Conservation (phyloP, 148 eudicot species). For the Vaccinium myrtillus region DNA sequence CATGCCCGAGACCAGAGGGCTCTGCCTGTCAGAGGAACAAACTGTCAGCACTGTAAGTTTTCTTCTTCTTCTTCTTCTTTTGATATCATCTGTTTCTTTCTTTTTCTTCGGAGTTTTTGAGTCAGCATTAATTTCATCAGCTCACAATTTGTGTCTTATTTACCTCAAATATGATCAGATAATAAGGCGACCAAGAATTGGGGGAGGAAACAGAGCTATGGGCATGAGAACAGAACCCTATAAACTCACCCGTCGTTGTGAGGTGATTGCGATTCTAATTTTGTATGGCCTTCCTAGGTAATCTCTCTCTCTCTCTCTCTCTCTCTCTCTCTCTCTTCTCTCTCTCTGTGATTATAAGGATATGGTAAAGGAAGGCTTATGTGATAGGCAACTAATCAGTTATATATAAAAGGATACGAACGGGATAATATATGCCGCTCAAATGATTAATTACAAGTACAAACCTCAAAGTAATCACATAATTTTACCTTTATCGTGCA, state of each 20-base stretch:
- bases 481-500: neutral
- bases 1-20: constrained; percentile 98
- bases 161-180: constrained; percentile 39
- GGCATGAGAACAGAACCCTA: constrained; percentile 84
- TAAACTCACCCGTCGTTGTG: constrained; percentile 68
- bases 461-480: neutral
- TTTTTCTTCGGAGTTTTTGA: neutral
- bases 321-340: neutral
- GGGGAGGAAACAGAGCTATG: constrained; percentile 51
- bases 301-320: constrained; percentile 10
- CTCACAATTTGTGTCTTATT: neutral
- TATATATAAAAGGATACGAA: neutral
- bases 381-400: neutral
- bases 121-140: neutral
- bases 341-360: neutral
- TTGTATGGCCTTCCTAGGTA: constrained; percentile 97
- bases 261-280: constrained; percentile 87
- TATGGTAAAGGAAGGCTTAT: neutral
- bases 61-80: neutral
- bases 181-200: constrained; percentile 65
- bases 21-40: constrained; percentile 97
- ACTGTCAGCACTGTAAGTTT: constrained; percentile 77
- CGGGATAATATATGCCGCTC: neutral
- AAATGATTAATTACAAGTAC: neutral
- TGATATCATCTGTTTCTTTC: neutral